Percentiles rank a stretch among this genome's conserved stretches.
phyloP scores from a whole-genome alignment of 192 early-diverging fungal species.

The Coemansia sp. region DNA sequence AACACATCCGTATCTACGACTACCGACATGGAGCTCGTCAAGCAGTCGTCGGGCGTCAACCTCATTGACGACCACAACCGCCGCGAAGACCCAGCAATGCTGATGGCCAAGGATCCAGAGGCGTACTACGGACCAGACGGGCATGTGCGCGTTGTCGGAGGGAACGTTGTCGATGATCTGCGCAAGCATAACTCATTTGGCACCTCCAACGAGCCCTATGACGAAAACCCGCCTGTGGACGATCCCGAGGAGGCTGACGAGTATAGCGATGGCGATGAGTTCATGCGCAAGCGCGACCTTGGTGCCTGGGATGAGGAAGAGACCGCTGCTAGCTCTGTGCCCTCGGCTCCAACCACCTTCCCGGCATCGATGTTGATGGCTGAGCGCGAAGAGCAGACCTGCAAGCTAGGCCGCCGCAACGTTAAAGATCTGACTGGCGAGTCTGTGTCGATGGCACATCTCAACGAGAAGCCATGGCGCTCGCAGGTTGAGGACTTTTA shows the following conservation, averaged over 20 bases:
- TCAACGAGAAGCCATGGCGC: slow-evolving; percentile 40
- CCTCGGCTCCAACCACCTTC: neutral
- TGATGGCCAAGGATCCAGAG: slow-evolving; percentile 48
- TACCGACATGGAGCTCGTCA: slow-evolving; percentile 51
- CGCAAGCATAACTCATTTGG: slow-evolving; percentile 46
- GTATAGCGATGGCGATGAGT: slow-evolving; percentile 51
- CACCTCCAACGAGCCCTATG: slow-evolving; percentile 40
- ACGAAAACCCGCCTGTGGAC: slow-evolving; percentile 50
- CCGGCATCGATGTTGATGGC: neutral
- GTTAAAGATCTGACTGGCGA: slow-evolving; percentile 25
- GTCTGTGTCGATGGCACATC: slow-evolving; percentile 35
- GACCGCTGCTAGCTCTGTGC: slow-evolving; percentile 25
- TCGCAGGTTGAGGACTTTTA: slow-evolving; percentile 48
- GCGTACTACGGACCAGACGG: slow-evolving; percentile 50
- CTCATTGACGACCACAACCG: slow-evolving; percentile 53
- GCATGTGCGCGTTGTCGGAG: slow-evolving; percentile 43
- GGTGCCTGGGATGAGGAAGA: slow-evolving; percentile 21
- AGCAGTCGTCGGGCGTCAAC: slow-evolving; percentile 49
- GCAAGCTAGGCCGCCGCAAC: slow-evolving; percentile 16
- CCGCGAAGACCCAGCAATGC: slow-evolving; percentile 51
- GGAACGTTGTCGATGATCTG: slow-evolving; percentile 50
- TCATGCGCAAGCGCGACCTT: slow-evolving; percentile 51
- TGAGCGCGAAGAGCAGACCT: neutral
- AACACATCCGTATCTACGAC: slow-evolving; percentile 36
- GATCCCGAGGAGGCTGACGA: slow-evolving; percentile 51